Conservation (phyloP, 179 eudicot species). For the Vitellaria paradoxa region DNA sequence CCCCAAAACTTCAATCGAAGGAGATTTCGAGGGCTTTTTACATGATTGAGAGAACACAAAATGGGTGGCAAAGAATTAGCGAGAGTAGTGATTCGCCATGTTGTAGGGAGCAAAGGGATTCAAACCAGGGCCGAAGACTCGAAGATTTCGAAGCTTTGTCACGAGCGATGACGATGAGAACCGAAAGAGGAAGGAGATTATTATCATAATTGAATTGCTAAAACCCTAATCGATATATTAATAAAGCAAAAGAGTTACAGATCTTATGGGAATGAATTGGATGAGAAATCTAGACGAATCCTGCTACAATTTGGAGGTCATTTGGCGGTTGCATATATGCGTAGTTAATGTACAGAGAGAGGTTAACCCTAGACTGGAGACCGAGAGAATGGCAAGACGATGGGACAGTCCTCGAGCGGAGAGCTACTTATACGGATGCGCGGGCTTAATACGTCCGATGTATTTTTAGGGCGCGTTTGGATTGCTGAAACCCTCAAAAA, state of each 20-base stretch:
- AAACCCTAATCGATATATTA: slow-evolving; percentile 7
- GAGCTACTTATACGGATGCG: no score
- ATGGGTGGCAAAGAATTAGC: slow-evolving; percentile 36
- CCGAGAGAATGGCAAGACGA: no score
- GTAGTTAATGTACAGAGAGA: no score
- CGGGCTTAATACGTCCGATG: no score
- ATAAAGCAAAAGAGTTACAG: background rate
- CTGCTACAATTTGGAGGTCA: background rate
- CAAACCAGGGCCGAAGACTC: slow-evolving; percentile 96
- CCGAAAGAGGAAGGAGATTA: slow-evolving; percentile 7
- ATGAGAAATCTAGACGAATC: slow-evolving; percentile 5
- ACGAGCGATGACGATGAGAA: slow-evolving; percentile 12
- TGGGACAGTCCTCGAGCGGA: no score
- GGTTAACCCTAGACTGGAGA: no score
- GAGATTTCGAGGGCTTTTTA: background rate
- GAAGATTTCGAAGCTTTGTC: slow-evolving; percentile 45
- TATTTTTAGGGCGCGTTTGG: no score
- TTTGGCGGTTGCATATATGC: slow-evolving; percentile 17
- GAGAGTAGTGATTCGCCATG: slow-evolving; percentile 78
- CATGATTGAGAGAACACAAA: slow-evolving; percentile 10
- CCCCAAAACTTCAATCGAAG: slow-evolving; percentile 1
- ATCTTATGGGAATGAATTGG: background rate
- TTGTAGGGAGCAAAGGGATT: slow-evolving; percentile 85
- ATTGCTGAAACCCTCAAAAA: no score
- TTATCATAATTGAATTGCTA: slow-evolving; percentile 14